phyloP scores from a whole-genome alignment of 2,329 filamentous ascomycete genomes.

The Lecanoromycetidae sp. region DNA sequence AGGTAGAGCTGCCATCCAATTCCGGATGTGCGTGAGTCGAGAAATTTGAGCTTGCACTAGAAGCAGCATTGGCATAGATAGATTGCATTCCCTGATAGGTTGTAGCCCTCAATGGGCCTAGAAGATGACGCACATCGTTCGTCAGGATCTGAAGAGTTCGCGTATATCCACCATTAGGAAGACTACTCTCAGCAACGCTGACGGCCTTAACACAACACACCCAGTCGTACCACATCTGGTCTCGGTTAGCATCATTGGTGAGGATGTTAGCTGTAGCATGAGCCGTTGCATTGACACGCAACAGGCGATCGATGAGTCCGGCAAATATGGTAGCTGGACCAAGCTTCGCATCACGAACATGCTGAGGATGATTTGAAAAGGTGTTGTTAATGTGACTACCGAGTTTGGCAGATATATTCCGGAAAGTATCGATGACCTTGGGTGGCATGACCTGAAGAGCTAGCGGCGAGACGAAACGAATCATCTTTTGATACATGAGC shows the following conservation, averaged over 20 bases:
- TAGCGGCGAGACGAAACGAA: conserved; percentile 76
- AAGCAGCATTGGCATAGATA: conserved; percentile 17
- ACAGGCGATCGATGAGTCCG: conserved; percentile 69
- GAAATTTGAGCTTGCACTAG: conserved; percentile 5
- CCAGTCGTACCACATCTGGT: conserved; percentile 94
- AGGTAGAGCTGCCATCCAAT: conserved; percentile 32
- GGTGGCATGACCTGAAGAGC: conserved; percentile 86
- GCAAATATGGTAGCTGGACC: conserved; percentile 82
- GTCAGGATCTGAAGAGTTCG: conserved; percentile 30
- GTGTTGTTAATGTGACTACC: conserved; percentile 72
- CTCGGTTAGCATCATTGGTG: conserved; percentile 74
- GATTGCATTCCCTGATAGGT: conserved; percentile 53
- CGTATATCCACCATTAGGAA: conserved; percentile 41
- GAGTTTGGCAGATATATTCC: conserved; percentile 71
- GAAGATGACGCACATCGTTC: conserved; percentile 54
- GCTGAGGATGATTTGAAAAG: conserved; percentile 71
- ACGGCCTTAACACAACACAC: conserved; percentile 49
- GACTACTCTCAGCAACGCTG: conserved; percentile 43
- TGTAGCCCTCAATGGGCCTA: conserved; percentile 55
- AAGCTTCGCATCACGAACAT: conserved; percentile 78
- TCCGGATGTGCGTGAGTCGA: conserved; percentile 20
- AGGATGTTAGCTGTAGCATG: conserved; percentile 91
- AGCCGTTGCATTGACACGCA: conserved; percentile 84
- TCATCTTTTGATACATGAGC: conserved; percentile 93
- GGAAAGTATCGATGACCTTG: conserved; percentile 71